These are phyloP conservation scores for Monilinia fructicola DNA, from an alignment of 2,329 filamentous ascomycete genomes.

Conservation along the genomic window DNA sequence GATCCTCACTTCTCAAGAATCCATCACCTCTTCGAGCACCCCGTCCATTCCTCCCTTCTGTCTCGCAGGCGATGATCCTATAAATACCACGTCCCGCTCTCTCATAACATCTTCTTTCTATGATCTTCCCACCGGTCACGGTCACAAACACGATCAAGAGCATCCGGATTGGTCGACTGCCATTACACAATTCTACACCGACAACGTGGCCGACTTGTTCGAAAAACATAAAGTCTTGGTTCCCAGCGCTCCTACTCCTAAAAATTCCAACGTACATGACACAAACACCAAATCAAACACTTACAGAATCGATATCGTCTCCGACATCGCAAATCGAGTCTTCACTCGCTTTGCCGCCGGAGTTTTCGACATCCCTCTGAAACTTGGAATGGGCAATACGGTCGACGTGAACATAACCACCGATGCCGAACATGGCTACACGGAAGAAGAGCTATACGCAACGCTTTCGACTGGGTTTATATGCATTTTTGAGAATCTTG, in stretches of 20 bases:
- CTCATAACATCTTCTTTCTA: slow-evolving; percentile 17
- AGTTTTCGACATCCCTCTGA: slow-evolving; percentile 51
- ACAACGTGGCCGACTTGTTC: slow-evolving; percentile 49
- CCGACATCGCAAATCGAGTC: slow-evolving; percentile 55
- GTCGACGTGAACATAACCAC: slow-evolving; percentile 32
- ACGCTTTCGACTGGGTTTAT: slow-evolving; percentile 62
- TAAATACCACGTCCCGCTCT: slow-evolving; percentile 11
- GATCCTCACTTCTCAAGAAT: slow-evolving; percentile 3
- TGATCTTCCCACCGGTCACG: neutral
- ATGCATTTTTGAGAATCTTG: slow-evolving; percentile 61
- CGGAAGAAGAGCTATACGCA: slow-evolving; percentile 34
- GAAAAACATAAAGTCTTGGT: slow-evolving; percentile 63
- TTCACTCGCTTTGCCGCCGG: slow-evolving; percentile 54
- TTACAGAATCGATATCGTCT: slow-evolving; percentile 61
- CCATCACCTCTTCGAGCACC: neutral
- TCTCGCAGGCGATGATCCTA: slow-evolving; percentile 9
- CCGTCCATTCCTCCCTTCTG: neutral
- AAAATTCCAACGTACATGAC: neutral
- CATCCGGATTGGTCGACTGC: slow-evolving; percentile 3
- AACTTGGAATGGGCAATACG: slow-evolving; percentile 12
- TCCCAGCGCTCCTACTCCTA: slow-evolving; percentile 54
- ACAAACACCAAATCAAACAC: neutral
- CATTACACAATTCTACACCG: slow-evolving; percentile 7
- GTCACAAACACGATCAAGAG: slow-evolving; percentile 2
- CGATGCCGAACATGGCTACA: slow-evolving; percentile 11